Evolutionary conservation across 75 land plant species (phyloP).

Genomic region (Selaginella tamariscina): DNA sequence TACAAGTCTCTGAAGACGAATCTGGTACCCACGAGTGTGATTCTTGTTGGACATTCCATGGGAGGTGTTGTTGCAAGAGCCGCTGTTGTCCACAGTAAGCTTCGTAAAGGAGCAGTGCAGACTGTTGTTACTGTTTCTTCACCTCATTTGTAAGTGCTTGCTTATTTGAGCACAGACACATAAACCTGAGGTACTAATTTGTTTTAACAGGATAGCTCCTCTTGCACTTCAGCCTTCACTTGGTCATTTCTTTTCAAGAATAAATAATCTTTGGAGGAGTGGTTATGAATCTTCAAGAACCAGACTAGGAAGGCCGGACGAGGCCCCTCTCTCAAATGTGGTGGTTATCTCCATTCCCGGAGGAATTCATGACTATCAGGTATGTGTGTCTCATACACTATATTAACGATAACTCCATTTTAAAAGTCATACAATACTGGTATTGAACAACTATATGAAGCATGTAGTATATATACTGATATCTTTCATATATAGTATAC

Average conservation of each 20-base stretch:
- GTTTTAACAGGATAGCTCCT: slow-evolving; percentile 62
- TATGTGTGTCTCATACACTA: slow-evolving; percentile 9
- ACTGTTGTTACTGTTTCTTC: slow-evolving; percentile 85
- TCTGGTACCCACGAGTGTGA: slow-evolving; percentile 72
- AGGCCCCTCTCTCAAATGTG: slow-evolving; percentile 50
- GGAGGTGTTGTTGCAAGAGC: slow-evolving; percentile 99
- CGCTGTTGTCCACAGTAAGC: slow-evolving; percentile 65
- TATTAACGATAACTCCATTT: neutral
- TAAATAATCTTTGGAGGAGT: slow-evolving; percentile 69
- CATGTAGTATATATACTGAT: neutral
- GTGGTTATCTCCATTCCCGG: slow-evolving; percentile 80
- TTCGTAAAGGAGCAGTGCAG: slow-evolving; percentile 69
- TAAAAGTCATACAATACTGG: no score
- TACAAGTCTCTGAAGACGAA: slow-evolving; percentile 49
- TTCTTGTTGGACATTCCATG: slow-evolving; percentile 97
- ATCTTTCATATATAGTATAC: no score
- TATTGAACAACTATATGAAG: no score
- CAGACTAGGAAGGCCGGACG: slow-evolving; percentile 29
- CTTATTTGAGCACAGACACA: neutral
- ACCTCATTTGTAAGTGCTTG: slow-evolving; percentile 63
- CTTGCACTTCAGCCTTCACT: slow-evolving; percentile 89
- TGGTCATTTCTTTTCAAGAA: slow-evolving; percentile 57
- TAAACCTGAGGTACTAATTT: neutral
- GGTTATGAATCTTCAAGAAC: slow-evolving; percentile 45
- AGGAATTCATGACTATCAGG: slow-evolving; percentile 90